Evolutionary conservation across 192 early-diverging fungal genomes (phyloP), one percentile per base, ranked within the genome.

Genomic region (Linnemannia hyalina): DNA sequence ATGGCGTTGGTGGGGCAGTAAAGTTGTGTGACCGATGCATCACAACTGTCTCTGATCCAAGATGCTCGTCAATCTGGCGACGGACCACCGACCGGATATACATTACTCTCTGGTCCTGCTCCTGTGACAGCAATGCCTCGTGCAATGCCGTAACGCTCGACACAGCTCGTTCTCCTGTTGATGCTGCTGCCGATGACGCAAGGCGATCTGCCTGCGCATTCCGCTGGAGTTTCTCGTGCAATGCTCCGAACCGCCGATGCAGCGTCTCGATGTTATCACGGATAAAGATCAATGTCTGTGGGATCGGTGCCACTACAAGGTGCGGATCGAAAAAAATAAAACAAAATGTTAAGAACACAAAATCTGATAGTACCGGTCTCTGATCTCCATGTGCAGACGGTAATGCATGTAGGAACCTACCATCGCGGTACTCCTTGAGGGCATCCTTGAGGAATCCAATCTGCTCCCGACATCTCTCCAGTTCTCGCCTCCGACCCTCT

Each of bases 231-330:
- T 76, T 65, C 22, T 80, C 75, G 20, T 80, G 79, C 4, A 86
- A 54, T 18, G 75, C 32, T 18, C 71, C 40, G n/a, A 86, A 86
- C 23, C 84, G 78, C 22, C 80, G 78, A 71, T 86, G 72, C 20
- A 86, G 65, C 5, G 84, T 86, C n/a, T 86, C 79, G 36, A 86
- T 76, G 47, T 81, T 86, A 41, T 86, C 84, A 29, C 84, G 84
- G 23, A 86, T 76, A 81, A 86, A 86, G 20, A 85, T 85, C 44
- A 85, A 3, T 10, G 83, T 85, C 47, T 85, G 83, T 0, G 83
- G 78, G 0, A 85, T 68, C 11, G 83, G 83, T 77, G 41, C 60
- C 8, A 85, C 83, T 85, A 77, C 7, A 77, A 65, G 11, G 68
- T 68, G 20, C 6, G 11, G 32, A 38, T 70, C 1, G 13, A 42